Percentiles rank a stretch among this genome's conserved stretches.
These are phyloP conservation scores for Aspergillus ochraceus DNA, from an alignment of 2,329 filamentous ascomycete genomes.

Conservation along the genomic window DNA sequence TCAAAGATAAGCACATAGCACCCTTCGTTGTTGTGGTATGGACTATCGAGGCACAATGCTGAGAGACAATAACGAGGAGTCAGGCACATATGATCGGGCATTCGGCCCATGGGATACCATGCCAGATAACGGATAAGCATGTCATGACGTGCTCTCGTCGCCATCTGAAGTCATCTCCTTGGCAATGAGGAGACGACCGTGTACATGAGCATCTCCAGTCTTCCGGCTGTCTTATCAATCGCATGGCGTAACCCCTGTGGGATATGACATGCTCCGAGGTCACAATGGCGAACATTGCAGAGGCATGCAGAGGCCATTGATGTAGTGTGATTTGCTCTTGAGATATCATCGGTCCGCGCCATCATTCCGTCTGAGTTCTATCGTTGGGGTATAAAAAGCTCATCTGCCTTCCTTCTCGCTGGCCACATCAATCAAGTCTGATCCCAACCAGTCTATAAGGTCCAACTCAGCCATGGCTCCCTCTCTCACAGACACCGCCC, in stretches of 20 bases:
- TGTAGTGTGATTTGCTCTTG: neutral
- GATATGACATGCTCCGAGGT: neutral
- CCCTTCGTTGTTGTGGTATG: too few species aligned
- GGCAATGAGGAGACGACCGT: neutral
- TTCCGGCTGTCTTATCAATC: too few species aligned
- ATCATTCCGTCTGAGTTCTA: neutral
- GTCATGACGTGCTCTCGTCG: neutral
- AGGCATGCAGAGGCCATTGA: too few species aligned
- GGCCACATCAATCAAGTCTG: neutral
- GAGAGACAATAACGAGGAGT: too few species aligned
- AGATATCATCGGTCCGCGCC: neutral
- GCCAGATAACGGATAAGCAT: neutral
- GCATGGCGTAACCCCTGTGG: too few species aligned
- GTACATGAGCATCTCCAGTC: too few species aligned
- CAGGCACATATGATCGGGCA: too few species aligned
- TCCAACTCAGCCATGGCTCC: constrained; percentile 19
- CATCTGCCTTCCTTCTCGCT: too few species aligned
- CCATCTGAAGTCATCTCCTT: neutral
- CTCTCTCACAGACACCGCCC: constrained; percentile 19
- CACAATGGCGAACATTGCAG: neutral
- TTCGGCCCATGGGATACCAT: too few species aligned
- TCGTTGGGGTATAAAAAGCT: neutral
- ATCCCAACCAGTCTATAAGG: neutral
- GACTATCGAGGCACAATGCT: too few species aligned
- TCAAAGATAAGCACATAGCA: neutral